These are phyloP conservation scores for Diddensiella santjacobensis DNA, from an alignment of 805 yeast genomes.

Conservation along the genomic window DNA sequence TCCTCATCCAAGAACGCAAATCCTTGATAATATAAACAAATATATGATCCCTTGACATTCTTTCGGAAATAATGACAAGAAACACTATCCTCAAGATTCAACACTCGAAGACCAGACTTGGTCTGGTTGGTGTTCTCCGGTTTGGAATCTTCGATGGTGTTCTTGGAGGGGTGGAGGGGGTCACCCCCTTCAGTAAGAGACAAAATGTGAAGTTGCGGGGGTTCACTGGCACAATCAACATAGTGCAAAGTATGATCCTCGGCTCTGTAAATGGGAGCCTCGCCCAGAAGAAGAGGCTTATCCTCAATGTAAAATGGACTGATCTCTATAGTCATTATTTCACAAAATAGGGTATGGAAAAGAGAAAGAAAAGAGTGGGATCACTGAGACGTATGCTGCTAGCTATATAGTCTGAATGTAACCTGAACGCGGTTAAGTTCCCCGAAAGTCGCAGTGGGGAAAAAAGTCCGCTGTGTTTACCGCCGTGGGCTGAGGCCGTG, in stretches of 20 bases:
- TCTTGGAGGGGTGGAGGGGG: constrained; percentile 19
- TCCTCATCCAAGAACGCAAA: constrained; percentile 35
- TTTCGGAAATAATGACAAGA: constrained; percentile 34
- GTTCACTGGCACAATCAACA: constrained; percentile 31
- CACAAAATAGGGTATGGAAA: too few relatives aligned
- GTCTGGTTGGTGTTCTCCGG: constrained; percentile 19
- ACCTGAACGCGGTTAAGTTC: neutral
- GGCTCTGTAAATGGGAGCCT: constrained; percentile 34
- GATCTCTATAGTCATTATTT: neutral
- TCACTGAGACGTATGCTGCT: too few relatives aligned
- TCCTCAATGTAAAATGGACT: constrained; percentile 17
- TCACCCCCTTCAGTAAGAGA: constrained; percentile 28
- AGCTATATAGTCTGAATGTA: too few relatives aligned
- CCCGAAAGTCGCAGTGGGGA: neutral
- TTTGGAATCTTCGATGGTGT: constrained; percentile 13
- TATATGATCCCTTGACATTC: constrained; percentile 29
- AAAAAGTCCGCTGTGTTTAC: neutral
- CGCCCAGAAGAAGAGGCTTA: constrained; percentile 34
- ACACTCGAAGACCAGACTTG: constrained; percentile 25
- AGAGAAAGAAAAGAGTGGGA: too few relatives aligned
- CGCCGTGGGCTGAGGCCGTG: too few relatives aligned
- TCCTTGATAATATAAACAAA: constrained; percentile 35
- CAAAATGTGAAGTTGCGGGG: constrained; percentile 31
- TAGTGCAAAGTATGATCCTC: constrained; percentile 35
- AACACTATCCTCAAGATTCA: constrained; percentile 30